phyloP scores from a whole-genome alignment of 495 filamentous ascomycete species.

The Talaromyces wortmannii region DNA sequence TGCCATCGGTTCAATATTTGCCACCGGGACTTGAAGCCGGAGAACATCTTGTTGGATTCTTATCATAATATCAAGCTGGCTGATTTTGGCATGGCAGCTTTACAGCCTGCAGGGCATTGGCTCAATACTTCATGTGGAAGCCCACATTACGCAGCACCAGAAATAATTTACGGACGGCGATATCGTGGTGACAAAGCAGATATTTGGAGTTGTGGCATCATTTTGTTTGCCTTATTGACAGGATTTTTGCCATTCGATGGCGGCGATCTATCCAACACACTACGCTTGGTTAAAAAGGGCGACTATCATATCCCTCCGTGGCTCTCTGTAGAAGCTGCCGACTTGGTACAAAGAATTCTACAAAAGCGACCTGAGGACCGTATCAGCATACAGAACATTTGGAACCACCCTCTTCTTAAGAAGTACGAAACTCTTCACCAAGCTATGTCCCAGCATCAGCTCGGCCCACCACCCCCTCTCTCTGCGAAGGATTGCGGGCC shows the following conservation, averaged over 20 bases:
- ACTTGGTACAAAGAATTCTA: constrained; percentile 72
- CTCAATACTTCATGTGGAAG: constrained; percentile 90
- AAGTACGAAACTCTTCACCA: constrained; percentile 67
- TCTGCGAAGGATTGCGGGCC: constrained; percentile 46
- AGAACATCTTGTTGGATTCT: constrained; percentile 84
- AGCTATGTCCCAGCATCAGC: constrained; percentile 37
- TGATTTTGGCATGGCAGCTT: constrained; percentile 95
- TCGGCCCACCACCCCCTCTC: constrained; percentile 47
- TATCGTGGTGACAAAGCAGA: constrained; percentile 85
- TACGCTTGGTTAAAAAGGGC: constrained; percentile 61
- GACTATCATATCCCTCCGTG: constrained; percentile 63
- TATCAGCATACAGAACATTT: constrained; percentile 72
- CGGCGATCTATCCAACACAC: constrained; percentile 46
- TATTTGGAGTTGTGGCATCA: constrained; percentile 92
- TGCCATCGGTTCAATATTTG: constrained; percentile 91
- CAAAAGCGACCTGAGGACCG: constrained; percentile 65
- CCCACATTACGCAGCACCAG: constrained; percentile 91
- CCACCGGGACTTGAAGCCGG: constrained; percentile 93
- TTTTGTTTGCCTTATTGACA: constrained; percentile 76
- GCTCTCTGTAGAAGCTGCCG: constrained; percentile 63
- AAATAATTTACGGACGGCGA: constrained; percentile 61
- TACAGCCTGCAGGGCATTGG: constrained; percentile 71
- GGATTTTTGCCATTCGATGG: constrained; percentile 80
- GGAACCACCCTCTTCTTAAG: constrained; percentile 72
- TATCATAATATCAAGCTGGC: constrained; percentile 77